Base-by-base conservation (phyloP, 2,329 filamentous ascomycete species). In the Parasarocladium wereldwijsianum region DNA sequence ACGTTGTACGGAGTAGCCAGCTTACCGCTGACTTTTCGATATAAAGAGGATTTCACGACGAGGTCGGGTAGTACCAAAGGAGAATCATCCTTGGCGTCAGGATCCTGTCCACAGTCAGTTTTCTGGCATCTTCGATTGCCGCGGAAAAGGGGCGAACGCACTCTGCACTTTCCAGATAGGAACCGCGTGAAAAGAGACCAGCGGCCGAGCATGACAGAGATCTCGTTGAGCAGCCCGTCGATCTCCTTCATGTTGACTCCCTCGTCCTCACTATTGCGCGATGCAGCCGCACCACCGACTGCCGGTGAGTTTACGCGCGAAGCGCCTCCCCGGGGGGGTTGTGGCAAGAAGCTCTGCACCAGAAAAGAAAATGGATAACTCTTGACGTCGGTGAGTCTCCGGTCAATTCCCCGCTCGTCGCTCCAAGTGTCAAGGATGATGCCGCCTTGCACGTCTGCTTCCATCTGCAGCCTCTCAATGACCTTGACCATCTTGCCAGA, bases 301-400 rank as follows among this genome's bases (percentile, higher is more conserved):
- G 81, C 81, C 1, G 87, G 87, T 2, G 86, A 93, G 38, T 67
- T 76, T 21, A 83, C 71, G 25, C 83, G 70, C 3, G 77, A 68
- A 2, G 75, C 75, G 2, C 70, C 71, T 8, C 55, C 51, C 5
- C 70, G 61, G 36, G 76, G 76, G 34, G 83, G 77, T 17, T 69
- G 62, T 0, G 82, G 74, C 26, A 93, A 51, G 49, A 93, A 94
- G 56, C 86, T 94, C 54, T 94, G 86, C 0, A 96, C 86, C 25
- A 98, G 60, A 47, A 98, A 98, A 0, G 86, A 93, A 51, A 93
- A 98, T 1, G 90, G 86, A 48, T 98, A 98, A 32, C 86, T 93
- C 57, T 92, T 96, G 52, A 93, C 83, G 45, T 98, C 90, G 3
- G 82, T 96, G 36, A 98, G 62, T 46, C 79, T 83, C 43, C 87